Percentiles rank a stretch among this genome's conserved stretches.
These are phyloP conservation scores for Pyropia yezoensis DNA, from an alignment of 23 red algal species.

Conservation along the genomic window DNA sequence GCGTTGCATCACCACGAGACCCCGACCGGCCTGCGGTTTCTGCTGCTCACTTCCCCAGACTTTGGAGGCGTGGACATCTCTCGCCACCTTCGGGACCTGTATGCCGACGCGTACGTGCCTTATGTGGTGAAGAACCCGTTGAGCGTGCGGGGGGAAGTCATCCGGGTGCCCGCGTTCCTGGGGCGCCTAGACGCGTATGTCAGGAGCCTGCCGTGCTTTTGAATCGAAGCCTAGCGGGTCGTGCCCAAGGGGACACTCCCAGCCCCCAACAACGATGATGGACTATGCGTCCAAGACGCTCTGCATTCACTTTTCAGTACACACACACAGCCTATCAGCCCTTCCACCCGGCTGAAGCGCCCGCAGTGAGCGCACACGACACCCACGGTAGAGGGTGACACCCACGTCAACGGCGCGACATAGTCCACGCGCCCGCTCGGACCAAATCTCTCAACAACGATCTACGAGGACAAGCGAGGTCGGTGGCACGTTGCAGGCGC, in stretches of 20 bases:
- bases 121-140: slow-evolving; percentile 83
- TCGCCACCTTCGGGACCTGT: slow-evolving; percentile 54
- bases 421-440: background rate
- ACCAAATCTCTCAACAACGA: background rate
- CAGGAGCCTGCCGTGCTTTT: slow-evolving; percentile 72
- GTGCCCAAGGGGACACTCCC: too few relatives aligned
- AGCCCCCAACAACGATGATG: too few relatives aligned
- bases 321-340: too few relatives aligned
- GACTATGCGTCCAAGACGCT: too few relatives aligned
- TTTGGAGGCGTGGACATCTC: slow-evolving; percentile 66
- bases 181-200: slow-evolving; percentile 77
- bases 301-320: too few relatives aligned
- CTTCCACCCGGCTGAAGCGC: too few relatives aligned
- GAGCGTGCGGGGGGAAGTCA: slow-evolving; percentile 39
- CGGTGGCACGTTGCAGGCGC: background rate
- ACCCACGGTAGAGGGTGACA: too few relatives aligned
- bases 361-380: too few relatives aligned
- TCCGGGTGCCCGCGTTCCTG: slow-evolving; percentile 48
- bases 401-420: too few relatives aligned
- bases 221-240: background rate
- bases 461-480: background rate
- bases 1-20: slow-evolving; percentile 95
- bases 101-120: slow-evolving; percentile 71
- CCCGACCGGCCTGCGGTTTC: slow-evolving; percentile 83
- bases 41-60: slow-evolving; percentile 64